Conservation (phyloP, 73 alveolate genomes). For the Paramecium biaurelia region DNA sequence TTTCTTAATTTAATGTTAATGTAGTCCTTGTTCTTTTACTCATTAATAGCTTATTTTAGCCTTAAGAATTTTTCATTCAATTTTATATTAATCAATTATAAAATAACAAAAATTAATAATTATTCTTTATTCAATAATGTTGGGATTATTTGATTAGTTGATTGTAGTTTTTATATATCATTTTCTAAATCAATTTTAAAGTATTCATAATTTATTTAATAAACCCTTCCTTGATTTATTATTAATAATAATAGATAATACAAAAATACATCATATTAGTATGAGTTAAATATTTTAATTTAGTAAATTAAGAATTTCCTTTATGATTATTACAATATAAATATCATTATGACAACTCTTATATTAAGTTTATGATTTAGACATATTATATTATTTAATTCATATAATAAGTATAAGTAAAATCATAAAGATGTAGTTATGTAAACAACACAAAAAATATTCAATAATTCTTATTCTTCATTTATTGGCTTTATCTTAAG, state of each 20-base stretch:
- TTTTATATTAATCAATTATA: neutral
- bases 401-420: no score
- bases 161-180: neutral
- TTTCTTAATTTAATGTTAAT: neutral
- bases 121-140: neutral
- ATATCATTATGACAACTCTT: no score
- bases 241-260: no score
- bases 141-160: neutral
- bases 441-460: neutral
- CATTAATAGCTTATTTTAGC: neutral
- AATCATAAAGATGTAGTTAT: neutral
- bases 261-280: no score
- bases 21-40: neutral
- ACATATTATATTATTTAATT: no score
- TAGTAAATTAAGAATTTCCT: no score
- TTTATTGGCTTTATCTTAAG: neutral
- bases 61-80: neutral
- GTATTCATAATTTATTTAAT: no score
- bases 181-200: neutral
- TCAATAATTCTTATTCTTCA: neutral
- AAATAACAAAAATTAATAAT: neutral
- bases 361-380: no score
- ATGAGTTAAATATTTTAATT: no score
- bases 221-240: no score
- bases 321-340: no score